A percentile compares a stretch with the other conserved stretches of the same genome.
Evolutionary conservation across 1,139 yeast species (phyloP).

Genomic region (Pichia sp.): DNA sequence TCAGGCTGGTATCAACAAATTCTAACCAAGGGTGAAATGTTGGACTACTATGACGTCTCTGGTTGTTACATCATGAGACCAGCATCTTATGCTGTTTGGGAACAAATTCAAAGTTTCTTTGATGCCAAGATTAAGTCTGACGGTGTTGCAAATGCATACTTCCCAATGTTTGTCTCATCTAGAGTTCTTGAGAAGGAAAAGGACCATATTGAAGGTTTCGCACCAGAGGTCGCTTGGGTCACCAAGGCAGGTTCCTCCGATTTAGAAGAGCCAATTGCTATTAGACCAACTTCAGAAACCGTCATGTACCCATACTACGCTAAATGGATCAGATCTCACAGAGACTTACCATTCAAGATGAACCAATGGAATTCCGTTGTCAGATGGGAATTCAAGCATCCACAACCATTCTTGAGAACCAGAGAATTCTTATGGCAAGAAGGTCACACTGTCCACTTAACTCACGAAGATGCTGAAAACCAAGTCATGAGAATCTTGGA

Average conservation of each 20-base stretch:
- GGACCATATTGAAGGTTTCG: slow-evolving; percentile 98
- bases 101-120: slow-evolving; percentile 83
- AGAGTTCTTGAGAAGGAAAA: slow-evolving; percentile 93
- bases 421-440: slow-evolving; percentile 99
- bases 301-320: slow-evolving; percentile 99
- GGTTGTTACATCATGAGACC: slow-evolving; percentile 99
- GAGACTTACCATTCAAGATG: slow-evolving; percentile 92
- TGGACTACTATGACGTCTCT: slow-evolving; percentile 96
- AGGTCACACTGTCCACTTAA: slow-evolving; percentile 97
- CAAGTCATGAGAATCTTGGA: slow-evolving; percentile 88
- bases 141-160: slow-evolving; percentile 93
- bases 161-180: slow-evolving; percentile 97
- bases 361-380: slow-evolving; percentile 99
- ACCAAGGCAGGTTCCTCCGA: slow-evolving; percentile 93
- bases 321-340: slow-evolving; percentile 97
- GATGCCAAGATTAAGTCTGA: slow-evolving; percentile 70
- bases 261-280: slow-evolving; percentile 96
- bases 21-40: slow-evolving; percentile 92
- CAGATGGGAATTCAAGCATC: slow-evolving; percentile 99
- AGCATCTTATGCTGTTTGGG: slow-evolving; percentile 93
- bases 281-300: slow-evolving; percentile 98
- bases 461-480: slow-evolving; percentile 65
- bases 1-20: slow-evolving; percentile 98
- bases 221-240: slow-evolving; percentile 99
- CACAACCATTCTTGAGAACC: slow-evolving; percentile 98